Evolutionary conservation across 495 filamentous ascomycete genomes (phyloP).

Genomic region (Pyrenopolyporus hunteri): DNA sequence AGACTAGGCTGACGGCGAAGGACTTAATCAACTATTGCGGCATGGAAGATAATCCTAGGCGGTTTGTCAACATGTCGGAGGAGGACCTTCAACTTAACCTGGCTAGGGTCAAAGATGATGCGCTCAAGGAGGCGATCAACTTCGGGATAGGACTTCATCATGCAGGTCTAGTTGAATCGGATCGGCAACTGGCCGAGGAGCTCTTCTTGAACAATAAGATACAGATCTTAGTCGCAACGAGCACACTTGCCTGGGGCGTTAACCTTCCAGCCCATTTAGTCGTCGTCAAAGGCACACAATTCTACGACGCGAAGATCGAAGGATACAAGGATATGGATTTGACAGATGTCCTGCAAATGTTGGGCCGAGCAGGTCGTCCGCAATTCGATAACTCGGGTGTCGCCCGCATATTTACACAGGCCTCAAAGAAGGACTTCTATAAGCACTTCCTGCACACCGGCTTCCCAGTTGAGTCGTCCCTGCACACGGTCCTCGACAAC

Average conservation of each 20-base stretch:
- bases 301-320: slow-evolving; percentile 96
- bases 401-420: slow-evolving; percentile 95
- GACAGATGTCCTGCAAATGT: slow-evolving; percentile 98
- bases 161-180: slow-evolving; percentile 93
- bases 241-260: slow-evolving; percentile 97
- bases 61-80: slow-evolving; percentile 92
- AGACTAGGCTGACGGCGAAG: slow-evolving; percentile 92
- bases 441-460: slow-evolving; percentile 99
- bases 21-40: slow-evolving; percentile 97
- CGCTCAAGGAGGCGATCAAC: slow-evolving; percentile 85
- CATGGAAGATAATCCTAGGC: slow-evolving; percentile 95
- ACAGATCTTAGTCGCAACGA: slow-evolving; percentile 94
- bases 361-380: slow-evolving; percentile 91
- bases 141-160: slow-evolving; percentile 98
- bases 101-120: slow-evolving; percentile 85
- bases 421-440: slow-evolving; percentile 99
- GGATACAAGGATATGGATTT: slow-evolving; percentile 99
- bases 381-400: slow-evolving; percentile 97
- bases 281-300: slow-evolving; percentile 97
- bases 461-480: slow-evolving; percentile 94
- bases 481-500: slow-evolving; percentile 96
- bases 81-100: slow-evolving; percentile 89
- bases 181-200: slow-evolving; percentile 88
- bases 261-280: slow-evolving; percentile 97
- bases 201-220: slow-evolving; percentile 98